Conservation (phyloP, 2,329 filamentous ascomycete genomes). For the Neonectria punicea region DNA sequence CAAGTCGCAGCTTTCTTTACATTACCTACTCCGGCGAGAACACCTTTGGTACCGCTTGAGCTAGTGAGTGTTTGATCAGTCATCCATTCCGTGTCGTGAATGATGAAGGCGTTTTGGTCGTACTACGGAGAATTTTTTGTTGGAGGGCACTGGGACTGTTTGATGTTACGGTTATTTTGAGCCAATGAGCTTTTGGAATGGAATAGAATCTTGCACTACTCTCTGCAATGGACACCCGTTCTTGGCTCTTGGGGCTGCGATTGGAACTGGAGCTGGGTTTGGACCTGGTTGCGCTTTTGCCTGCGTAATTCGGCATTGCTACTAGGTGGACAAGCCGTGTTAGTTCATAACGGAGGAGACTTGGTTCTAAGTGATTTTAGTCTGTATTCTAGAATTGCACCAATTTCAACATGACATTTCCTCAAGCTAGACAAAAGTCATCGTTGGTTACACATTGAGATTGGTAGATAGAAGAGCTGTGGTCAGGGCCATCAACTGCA, state of each 20-base stretch:
- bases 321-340: slow-evolving; percentile 7
- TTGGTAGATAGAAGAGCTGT: background rate
- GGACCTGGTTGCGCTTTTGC: background rate
- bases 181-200: slow-evolving; percentile 29
- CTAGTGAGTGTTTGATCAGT: slow-evolving; percentile 30
- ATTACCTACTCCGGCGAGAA: slow-evolving; percentile 99
- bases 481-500: background rate
- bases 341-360: slow-evolving; percentile 12
- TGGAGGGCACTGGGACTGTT: slow-evolving; percentile 42
- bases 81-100: slow-evolving; percentile 38
- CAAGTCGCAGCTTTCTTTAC: slow-evolving; percentile 81
- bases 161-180: slow-evolving; percentile 39
- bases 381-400: slow-evolving; percentile 12
- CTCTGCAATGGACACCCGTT: slow-evolving; percentile 23
- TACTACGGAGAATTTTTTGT: slow-evolving; percentile 42
- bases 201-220: slow-evolving; percentile 37
- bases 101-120: slow-evolving; percentile 51
- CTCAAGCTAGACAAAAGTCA: background rate
- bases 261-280: slow-evolving; percentile 1
- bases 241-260: slow-evolving; percentile 9
- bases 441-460: background rate
- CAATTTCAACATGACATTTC: background rate
- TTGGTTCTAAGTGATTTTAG: slow-evolving; percentile 15
- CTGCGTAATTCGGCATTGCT: background rate
- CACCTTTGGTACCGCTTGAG: slow-evolving; percentile 77